phyloP scores from a whole-genome alignment of 495 filamentous ascomycete genomes.

The Rostrohypoxylon terebratum region DNA sequence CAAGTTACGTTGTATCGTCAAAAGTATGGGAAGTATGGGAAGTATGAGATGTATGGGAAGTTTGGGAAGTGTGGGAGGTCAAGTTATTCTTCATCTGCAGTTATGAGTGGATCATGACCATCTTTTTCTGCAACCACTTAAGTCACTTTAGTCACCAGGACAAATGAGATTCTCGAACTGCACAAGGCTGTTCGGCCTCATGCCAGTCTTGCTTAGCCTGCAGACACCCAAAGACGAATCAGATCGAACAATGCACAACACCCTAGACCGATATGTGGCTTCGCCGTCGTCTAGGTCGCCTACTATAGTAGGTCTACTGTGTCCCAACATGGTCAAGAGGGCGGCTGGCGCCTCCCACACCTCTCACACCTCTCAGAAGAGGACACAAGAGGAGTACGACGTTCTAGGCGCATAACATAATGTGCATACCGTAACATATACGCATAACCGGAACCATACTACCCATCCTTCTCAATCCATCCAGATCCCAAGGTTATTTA shows the following conservation, averaged over 20 bases:
- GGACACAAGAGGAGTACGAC: constrained; percentile 10
- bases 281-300: constrained; percentile 27
- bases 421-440: not conserved
- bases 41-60: not conserved
- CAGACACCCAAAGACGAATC: constrained; percentile 45
- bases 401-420: constrained; percentile 20
- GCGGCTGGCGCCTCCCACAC: constrained; percentile 21
- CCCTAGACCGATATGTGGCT: constrained; percentile 39
- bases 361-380: constrained; percentile 22
- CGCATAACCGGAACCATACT: constrained; percentile 25
- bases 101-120: constrained; percentile 42
- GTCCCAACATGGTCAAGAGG: constrained; percentile 35
- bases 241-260: constrained; percentile 34
- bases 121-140: constrained; percentile 45
- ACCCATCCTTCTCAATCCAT: constrained; percentile 32
- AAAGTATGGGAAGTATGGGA: not conserved
- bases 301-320: constrained; percentile 10
- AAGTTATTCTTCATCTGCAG: constrained; percentile 43
- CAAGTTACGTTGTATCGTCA: constrained; percentile 44
- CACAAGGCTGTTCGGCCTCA: constrained; percentile 52
- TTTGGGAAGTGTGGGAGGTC: constrained; percentile 1
- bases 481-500: constrained; percentile 19
- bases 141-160: constrained; percentile 51
- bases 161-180: constrained; percentile 51
- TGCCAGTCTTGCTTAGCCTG: constrained; percentile 47